phyloP scores from a whole-genome alignment of 2,329 filamentous ascomycete species.

The Verticillium nonalfalfae region DNA sequence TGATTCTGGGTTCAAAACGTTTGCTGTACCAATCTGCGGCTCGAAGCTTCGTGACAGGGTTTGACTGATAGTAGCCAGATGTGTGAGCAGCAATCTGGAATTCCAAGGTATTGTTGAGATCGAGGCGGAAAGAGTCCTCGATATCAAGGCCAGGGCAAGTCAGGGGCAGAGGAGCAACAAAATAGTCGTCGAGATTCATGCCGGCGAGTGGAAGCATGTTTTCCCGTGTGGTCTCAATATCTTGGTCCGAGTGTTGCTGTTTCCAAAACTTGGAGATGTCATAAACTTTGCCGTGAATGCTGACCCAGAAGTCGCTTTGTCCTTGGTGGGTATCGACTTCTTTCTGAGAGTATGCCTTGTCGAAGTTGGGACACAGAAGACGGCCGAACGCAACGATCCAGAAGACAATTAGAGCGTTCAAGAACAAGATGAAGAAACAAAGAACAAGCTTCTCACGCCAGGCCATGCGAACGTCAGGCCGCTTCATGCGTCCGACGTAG shows the following conservation, averaged over 20 bases:
- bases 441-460: conserved; percentile 95
- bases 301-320: conserved; percentile 78
- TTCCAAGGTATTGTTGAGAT: conserved; percentile 57
- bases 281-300: conserved; percentile 82
- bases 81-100: conserved; percentile 56
- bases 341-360: conserved; percentile 76
- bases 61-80: conserved; percentile 56
- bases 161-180: conserved; percentile 67
- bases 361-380: conserved; percentile 80
- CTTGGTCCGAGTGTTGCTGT: conserved; percentile 72
- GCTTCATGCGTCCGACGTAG: conserved; percentile 89
- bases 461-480: conserved; percentile 91
- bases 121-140: conserved; percentile 47
- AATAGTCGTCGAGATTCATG: conserved; percentile 75
- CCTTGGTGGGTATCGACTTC: conserved; percentile 68
- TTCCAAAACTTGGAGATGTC: conserved; percentile 88
- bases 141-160: conserved; percentile 71
- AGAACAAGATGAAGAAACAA: conserved; percentile 69
- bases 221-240: conserved; percentile 50
- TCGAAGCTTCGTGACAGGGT: conserved; percentile 51
- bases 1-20: conserved; percentile 70
- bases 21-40: conserved; percentile 70
- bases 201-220: conserved; percentile 77
- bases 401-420: conserved; percentile 81
- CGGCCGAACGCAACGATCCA: conserved; percentile 85